Conservation (phyloP, 2,329 filamentous ascomycete species). For the Dothiorella sarmentorum region DNA sequence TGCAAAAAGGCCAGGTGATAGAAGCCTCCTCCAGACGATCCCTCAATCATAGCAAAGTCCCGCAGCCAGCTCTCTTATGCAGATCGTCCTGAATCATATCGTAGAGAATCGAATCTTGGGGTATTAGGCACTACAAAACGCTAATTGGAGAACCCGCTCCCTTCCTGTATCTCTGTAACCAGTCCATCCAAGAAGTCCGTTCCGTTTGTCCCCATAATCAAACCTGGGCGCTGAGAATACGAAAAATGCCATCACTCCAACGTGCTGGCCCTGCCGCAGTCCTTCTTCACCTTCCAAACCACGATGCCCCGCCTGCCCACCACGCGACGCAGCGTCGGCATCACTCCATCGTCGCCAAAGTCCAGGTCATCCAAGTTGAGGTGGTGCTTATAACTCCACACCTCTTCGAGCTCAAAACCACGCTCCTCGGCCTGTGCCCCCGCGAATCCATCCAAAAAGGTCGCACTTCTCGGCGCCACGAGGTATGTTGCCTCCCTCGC, state of each 20-base stretch:
- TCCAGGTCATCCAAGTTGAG: conserved; percentile 78
- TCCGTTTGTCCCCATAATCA: background rate
- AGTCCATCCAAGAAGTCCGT: background rate
- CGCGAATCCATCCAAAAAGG: conserved; percentile 60
- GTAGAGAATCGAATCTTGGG: background rate
- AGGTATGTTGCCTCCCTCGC: conserved; percentile 50
- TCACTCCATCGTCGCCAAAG: conserved; percentile 72
- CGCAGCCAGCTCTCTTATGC: too few species aligned
- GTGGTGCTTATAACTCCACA: conserved; percentile 66
- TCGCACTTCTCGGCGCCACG: conserved; percentile 69
- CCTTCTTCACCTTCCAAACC: conserved; percentile 42
- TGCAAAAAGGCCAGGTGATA: too few species aligned
- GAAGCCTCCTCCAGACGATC: too few species aligned
- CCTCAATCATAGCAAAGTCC: too few species aligned
- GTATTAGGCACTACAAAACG: background rate
- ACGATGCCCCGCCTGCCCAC: conserved; percentile 49
- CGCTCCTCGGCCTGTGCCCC: background rate
- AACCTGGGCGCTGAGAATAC: background rate
- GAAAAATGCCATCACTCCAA: background rate
- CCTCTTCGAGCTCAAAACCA: conserved; percentile 62
- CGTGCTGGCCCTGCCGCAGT: conserved; percentile 27
- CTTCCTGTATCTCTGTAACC: background rate
- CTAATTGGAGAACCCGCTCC: background rate
- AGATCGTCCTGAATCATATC: too few species aligned
- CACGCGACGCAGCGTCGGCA: conserved; percentile 66